A percentile compares a stretch with the other conserved stretches of the same genome.
These are phyloP conservation scores for Ploettnerulaceae sp. DNA, from an alignment of 2,329 filamentous ascomycete species.

Conservation along the genomic window DNA sequence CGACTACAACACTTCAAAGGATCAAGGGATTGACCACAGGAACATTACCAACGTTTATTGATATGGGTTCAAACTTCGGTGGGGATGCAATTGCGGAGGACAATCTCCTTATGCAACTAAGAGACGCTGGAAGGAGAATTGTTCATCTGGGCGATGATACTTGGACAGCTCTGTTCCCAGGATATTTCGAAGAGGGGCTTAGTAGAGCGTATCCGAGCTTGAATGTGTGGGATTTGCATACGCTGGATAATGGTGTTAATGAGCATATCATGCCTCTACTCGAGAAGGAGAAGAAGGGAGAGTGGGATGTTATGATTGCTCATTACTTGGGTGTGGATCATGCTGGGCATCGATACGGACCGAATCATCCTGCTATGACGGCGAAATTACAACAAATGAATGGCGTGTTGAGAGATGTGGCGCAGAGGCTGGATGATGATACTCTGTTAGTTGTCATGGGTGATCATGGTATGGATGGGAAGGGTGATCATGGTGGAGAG, in stretches of 20 bases:
- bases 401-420: conserved; percentile 65
- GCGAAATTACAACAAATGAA: conserved; percentile 93
- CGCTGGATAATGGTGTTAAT: conserved; percentile 90
- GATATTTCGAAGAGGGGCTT: conserved; percentile 83
- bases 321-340: conserved; percentile 96
- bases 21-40: conserved; percentile 93
- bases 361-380: conserved; percentile 86
- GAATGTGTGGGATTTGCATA: conserved; percentile 97
- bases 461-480: conserved; percentile 97
- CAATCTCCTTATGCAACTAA: conserved; percentile 62
- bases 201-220: conserved; percentile 93
- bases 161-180: conserved; percentile 89
- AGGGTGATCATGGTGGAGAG: conserved; percentile 97
- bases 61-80: conserved; percentile 91
- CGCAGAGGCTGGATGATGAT: conserved; percentile 69
- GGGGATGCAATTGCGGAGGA: conserved; percentile 96
- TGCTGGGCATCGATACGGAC: conserved; percentile 92
- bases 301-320: conserved; percentile 93
- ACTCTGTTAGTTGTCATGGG: conserved; percentile 94
- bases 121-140: conserved; percentile 64
- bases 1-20: conserved; percentile 86
- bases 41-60: conserved; percentile 89
- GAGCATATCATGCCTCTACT: conserved; percentile 86
- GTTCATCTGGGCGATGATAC: conserved; percentile 98
- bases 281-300: conserved; percentile 53